A percentile compares a stretch with the other conserved stretches of the same genome.
Evolutionary conservation across 305 asterid genomes (phyloP).

Genomic region (Nicotiana rustica): DNA sequence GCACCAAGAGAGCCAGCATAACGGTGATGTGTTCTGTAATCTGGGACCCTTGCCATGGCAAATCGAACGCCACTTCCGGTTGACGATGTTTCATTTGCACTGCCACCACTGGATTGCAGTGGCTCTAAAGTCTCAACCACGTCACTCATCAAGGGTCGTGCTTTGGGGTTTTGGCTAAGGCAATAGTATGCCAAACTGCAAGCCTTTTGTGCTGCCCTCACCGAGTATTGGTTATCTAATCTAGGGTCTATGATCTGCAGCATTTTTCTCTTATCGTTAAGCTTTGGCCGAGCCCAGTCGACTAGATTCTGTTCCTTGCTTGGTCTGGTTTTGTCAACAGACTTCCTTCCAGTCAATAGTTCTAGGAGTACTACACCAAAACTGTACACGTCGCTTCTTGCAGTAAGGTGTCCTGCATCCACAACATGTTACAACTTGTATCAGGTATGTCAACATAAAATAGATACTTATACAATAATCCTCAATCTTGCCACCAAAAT

Average conservation of each 20-base stretch:
- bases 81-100: constrained; percentile 57
- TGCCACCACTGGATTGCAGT: constrained; percentile 64
- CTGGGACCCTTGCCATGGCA: constrained; percentile 63
- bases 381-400: constrained; percentile 98
- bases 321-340: constrained; percentile 97
- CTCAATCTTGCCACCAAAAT: constrained; percentile 6
- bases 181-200: constrained; percentile 99
- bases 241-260: constrained; percentile 95
- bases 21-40: constrained; percentile 65
- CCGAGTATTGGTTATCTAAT: constrained; percentile 87
- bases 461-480: neutral
- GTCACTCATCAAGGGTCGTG: constrained; percentile 97
- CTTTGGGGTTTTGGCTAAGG: constrained; percentile 96
- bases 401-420: constrained; percentile 89
- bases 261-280: constrained; percentile 93
- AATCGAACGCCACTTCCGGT: constrained; percentile 66
- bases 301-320: constrained; percentile 98
- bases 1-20: constrained; percentile 63
- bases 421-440: neutral
- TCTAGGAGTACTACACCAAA: constrained; percentile 99
- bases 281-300: constrained; percentile 98
- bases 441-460: neutral
- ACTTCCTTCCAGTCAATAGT: constrained; percentile 95
- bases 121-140: constrained; percentile 98
- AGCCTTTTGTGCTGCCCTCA: constrained; percentile 97